phyloP scores from a whole-genome alignment of 2,329 filamentous ascomycete genomes.

The Cryphonectria japonica region DNA sequence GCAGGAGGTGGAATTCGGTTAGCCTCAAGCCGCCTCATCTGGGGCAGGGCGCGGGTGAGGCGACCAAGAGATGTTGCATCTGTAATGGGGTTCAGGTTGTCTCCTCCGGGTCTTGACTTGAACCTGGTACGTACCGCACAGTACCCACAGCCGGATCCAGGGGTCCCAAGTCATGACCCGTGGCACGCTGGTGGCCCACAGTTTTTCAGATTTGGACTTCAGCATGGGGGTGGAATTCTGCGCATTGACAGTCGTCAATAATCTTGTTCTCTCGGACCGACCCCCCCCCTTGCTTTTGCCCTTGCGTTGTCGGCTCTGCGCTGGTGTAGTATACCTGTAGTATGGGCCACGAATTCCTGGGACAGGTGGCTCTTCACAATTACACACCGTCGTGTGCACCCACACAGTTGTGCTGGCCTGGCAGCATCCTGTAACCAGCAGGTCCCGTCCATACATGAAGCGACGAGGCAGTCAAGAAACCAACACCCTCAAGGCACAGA shows the following conservation, averaged over 20 bases:
- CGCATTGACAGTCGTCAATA: constrained; percentile 9
- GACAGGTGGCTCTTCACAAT: constrained; percentile 1
- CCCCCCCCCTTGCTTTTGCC: constrained; percentile 12
- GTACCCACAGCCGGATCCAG: neutral
- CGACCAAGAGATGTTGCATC: constrained; percentile 25
- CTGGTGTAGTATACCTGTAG: neutral
- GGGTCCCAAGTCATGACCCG: constrained; percentile 14
- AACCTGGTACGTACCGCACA: constrained; percentile 1
- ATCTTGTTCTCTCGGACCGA: neutral
- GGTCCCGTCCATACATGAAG: constrained; percentile 16
- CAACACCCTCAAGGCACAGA: neutral
- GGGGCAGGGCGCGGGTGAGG: constrained; percentile 28
- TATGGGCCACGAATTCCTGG: constrained; percentile 8
- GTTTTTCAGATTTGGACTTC: neutral
- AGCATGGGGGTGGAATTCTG: constrained; percentile 8
- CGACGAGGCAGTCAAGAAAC: neutral
- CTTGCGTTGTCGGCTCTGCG: neutral
- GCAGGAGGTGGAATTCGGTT: constrained; percentile 20
- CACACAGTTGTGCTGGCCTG: neutral
- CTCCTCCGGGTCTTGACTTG: constrained; percentile 12
- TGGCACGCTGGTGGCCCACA: constrained; percentile 6
- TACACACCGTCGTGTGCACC: neutral
- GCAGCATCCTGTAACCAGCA: constrained; percentile 1
- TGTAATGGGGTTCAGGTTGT: constrained; percentile 15
- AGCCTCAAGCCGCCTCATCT: constrained; percentile 25